Evolutionary conservation across 2,329 filamentous ascomycete genomes (phyloP).

Genomic region (Ophiostoma montium): DNA sequence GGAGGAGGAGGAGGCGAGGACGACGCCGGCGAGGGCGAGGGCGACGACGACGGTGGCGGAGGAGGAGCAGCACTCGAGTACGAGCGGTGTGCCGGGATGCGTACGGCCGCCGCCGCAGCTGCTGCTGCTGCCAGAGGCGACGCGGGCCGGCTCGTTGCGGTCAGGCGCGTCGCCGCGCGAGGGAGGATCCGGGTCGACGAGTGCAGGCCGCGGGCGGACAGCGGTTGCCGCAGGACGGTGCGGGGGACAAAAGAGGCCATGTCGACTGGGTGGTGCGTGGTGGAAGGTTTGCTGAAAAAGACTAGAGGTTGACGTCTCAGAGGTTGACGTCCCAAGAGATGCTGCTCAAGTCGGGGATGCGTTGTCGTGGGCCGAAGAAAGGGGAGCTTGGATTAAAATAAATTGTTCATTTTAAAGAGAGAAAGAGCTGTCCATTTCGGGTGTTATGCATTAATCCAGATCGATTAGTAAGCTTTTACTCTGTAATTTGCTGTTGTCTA

Average conservation of each 20-base stretch:
- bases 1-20: slow-evolving; percentile 2
- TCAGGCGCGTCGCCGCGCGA: background rate
- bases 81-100: slow-evolving; percentile 1
- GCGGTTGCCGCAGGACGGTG: slow-evolving; percentile 5
- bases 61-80: slow-evolving; percentile 2
- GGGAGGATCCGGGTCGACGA: background rate
- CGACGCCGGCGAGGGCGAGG: background rate
- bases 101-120: background rate
- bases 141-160: background rate
- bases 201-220: background rate
- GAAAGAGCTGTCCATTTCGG: background rate
- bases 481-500: too few relatives aligned
- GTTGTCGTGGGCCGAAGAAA: background rate
- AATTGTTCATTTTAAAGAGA: background rate
- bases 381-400: background rate
- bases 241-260: slow-evolving; percentile 9
- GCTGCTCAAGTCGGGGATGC: background rate
- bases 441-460: background rate
- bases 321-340: background rate
- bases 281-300: too few relatives aligned
- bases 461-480: too few relatives aligned
- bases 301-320: too few relatives aligned
- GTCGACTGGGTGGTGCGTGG: background rate
- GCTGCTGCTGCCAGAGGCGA: too few relatives aligned
- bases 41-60: background rate